These are phyloP conservation scores for Colletotrichum musae DNA, from an alignment of 2,329 filamentous ascomycete genomes.

Conservation along the genomic window DNA sequence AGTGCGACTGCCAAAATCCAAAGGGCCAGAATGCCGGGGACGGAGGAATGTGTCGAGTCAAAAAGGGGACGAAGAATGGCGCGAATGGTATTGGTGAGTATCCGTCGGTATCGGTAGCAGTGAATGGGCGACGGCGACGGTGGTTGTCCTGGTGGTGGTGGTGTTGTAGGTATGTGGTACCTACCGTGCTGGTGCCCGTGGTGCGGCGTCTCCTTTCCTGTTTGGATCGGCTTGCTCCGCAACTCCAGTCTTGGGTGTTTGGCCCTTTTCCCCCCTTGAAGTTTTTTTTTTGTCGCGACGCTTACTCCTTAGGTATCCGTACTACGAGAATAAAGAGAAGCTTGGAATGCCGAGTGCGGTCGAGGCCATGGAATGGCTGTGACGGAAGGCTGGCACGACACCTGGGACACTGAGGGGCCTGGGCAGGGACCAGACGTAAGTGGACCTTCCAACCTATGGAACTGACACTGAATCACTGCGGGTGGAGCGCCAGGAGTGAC, in stretches of 20 bases:
- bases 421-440: neutral
- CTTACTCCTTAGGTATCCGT: too few relatives aligned
- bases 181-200: neutral
- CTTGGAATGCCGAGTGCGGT: constrained; percentile 1
- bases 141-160: too few relatives aligned
- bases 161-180: too few relatives aligned
- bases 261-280: neutral
- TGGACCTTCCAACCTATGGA: too few relatives aligned
- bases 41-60: constrained; percentile 29
- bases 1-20: neutral
- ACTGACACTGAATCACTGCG: neutral
- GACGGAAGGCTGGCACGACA: neutral
- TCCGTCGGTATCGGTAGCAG: too few relatives aligned
- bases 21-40: constrained; percentile 9
- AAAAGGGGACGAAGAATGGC: constrained; percentile 15
- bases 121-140: too few relatives aligned
- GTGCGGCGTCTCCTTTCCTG: constrained; percentile 10
- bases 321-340: too few relatives aligned
- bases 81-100: too few relatives aligned
- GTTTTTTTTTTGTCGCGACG: too few relatives aligned
- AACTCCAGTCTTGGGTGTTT: neutral
- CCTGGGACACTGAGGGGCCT: neutral
- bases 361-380: neutral
- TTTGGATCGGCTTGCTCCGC: neutral
- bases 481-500: neutral